Evolutionary conservation across 2,329 filamentous ascomycete genomes (phyloP).

Genomic region (Fusarium sp.): DNA sequence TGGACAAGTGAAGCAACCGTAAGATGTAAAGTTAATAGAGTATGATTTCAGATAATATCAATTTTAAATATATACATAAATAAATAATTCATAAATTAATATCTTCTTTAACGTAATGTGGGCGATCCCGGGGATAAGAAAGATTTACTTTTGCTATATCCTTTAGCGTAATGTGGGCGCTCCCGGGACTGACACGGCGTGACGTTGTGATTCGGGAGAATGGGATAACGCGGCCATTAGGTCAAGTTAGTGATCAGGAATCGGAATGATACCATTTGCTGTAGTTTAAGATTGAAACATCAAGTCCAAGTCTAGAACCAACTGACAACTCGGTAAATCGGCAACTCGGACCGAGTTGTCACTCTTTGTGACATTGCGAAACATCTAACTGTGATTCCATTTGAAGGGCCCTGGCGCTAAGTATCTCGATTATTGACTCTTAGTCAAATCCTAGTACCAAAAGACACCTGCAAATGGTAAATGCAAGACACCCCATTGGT

Average conservation of each 20-base stretch:
- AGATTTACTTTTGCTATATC: not conserved
- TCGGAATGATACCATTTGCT: not conserved
- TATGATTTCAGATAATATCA: rapidly evolving
- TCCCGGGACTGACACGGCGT: not conserved
- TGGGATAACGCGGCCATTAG: not conserved
- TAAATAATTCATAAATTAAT: too few relatives aligned
- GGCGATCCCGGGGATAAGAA: not conserved
- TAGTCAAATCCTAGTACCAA: not conserved
- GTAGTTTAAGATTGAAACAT: not conserved
- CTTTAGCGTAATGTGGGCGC: not conserved
- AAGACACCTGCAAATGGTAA: not conserved
- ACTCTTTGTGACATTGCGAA: not conserved
- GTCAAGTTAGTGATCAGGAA: not conserved
- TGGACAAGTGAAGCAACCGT: not conserved
- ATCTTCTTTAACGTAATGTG: too few relatives aligned
- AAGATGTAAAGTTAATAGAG: not conserved
- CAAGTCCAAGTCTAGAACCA: not conserved
- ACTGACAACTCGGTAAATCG: not conserved
- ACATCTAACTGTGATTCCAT: not conserved
- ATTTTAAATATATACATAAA: too few relatives aligned
- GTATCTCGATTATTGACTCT: not conserved
- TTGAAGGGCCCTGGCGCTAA: not conserved
- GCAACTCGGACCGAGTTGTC: not conserved
- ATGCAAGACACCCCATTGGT: not conserved
- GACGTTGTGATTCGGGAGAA: not conserved